Base-by-base conservation (phyloP, 441 rosid genomes). In the Daphne laureola region DNA sequence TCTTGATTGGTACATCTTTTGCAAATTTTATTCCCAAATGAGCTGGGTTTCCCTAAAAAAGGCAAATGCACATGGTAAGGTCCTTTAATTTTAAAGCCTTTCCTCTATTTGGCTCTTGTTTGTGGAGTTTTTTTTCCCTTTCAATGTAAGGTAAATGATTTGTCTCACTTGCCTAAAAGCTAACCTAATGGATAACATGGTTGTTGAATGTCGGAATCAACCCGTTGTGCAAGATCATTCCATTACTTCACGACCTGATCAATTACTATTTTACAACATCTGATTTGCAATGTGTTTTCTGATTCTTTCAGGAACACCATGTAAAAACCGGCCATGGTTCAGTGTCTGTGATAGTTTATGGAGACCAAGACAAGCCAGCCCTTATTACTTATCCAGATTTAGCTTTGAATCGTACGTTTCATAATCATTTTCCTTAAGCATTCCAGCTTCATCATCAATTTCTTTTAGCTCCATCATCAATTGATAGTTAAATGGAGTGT, bases 341-440 rank as follows among this genome's bases (percentile, higher is more conserved):
- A 25, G 82, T 83, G 49, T 69, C 83, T 48, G 86, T 80, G 51
- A 76, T 80, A 43, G 83, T 83, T 14, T 80, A 77, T 58, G 91
- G 91, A 66, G 82, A 84, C 55, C 78, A 63, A 70, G 91, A 79
- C 61, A 84, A 81, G 68, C 87, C 91, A 40, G 83, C 85, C 16
- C 51, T 84, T 51, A 75, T 84, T 42, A 84, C 91, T 40, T 81
- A 84, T 65, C 87, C 91, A 1, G 91, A 84, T 72, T 66, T 81
- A 64, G 91, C 85, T 49, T 69, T 84, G 50, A 79, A 84, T 53
- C 71, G 86, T 84, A 71, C 76, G 82, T 59, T 43, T 21, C 47
- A 13, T 46, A 44, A 50, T 49, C 38, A 31, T 5, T 31, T 31
- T 31, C 38, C 4, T 31, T 4, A 1, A 6, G 38, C 7, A 31